These are phyloP conservation scores for Mitragyna speciosa DNA, from an alignment of 257 asterid species.

Conservation along the genomic window DNA sequence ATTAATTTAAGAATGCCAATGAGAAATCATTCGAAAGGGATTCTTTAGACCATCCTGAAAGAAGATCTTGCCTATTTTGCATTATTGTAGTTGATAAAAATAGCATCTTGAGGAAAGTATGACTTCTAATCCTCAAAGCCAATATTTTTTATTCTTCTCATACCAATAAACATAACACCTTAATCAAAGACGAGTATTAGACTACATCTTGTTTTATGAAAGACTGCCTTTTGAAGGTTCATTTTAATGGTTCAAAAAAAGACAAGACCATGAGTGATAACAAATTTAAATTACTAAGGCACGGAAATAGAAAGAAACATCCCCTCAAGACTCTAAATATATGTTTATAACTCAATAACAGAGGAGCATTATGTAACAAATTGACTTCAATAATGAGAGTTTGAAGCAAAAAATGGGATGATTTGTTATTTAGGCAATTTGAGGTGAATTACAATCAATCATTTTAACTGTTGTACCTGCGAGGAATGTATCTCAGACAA, in stretches of 20 bases:
- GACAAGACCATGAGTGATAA: background rate
- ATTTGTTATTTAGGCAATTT: background rate
- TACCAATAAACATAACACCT: background rate
- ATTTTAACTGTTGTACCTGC: constrained; percentile 47
- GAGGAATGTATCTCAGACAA: constrained; percentile 73
- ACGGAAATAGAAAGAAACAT: background rate
- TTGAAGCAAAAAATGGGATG: background rate
- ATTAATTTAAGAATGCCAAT: background rate
- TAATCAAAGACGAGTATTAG: background rate
- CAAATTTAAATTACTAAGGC: background rate
- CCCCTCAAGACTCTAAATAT: background rate
- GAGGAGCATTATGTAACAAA: background rate
- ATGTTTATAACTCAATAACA: background rate
- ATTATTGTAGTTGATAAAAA: no score
- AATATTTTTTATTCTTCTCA: no score
- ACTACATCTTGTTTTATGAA: background rate
- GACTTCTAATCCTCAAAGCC: no score
- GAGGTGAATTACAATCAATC: background rate
- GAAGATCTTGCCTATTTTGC: no score
- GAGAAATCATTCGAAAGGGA: background rate
- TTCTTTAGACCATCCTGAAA: no score
- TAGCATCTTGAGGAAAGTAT: no score
- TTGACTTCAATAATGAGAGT: background rate
- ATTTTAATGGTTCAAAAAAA: background rate
- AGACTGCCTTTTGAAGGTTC: background rate